Evolutionary conservation across 306 rosid species (phyloP).

Genomic region (Glycyrrhiza uralensis): DNA sequence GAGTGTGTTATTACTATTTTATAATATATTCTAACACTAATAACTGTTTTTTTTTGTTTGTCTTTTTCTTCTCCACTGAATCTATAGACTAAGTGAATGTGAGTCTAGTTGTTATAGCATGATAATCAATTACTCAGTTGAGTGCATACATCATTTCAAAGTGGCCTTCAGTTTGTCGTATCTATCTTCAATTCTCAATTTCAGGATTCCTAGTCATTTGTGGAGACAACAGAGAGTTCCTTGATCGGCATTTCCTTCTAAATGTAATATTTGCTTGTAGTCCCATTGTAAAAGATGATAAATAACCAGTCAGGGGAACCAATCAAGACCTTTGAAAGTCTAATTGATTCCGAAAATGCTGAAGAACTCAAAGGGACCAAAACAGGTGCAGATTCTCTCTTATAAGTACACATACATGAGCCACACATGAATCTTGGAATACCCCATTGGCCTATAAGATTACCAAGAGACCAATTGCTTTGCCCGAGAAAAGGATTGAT

Average conservation of each 20-base stretch:
- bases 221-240: neutral
- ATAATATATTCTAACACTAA: neutral
- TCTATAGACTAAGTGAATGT: neutral
- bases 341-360: slow-evolving; percentile 31
- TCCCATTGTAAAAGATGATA: slow-evolving; percentile 36
- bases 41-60: neutral
- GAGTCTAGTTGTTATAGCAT: neutral
- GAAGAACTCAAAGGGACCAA: slow-evolving; percentile 51
- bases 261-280: slow-evolving; percentile 1
- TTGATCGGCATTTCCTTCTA: slow-evolving; percentile 3
- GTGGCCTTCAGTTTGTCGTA: neutral
- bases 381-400: slow-evolving; percentile 42
- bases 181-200: slow-evolving; percentile 16
- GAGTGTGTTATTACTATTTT: no score
- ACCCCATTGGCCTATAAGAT: neutral
- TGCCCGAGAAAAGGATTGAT: neutral
- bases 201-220: slow-evolving; percentile 25
- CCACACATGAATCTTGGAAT: slow-evolving; percentile 3
- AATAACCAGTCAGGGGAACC: slow-evolving; percentile 41
- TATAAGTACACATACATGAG: neutral
- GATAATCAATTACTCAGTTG: neutral
- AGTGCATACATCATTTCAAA: neutral
- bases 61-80: neutral
- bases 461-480: neutral
- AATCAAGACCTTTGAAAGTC: slow-evolving; percentile 32